These are phyloP conservation scores for Monosporozyma siamensis DNA, from an alignment of 805 yeast genomes.

Conservation along the genomic window DNA sequence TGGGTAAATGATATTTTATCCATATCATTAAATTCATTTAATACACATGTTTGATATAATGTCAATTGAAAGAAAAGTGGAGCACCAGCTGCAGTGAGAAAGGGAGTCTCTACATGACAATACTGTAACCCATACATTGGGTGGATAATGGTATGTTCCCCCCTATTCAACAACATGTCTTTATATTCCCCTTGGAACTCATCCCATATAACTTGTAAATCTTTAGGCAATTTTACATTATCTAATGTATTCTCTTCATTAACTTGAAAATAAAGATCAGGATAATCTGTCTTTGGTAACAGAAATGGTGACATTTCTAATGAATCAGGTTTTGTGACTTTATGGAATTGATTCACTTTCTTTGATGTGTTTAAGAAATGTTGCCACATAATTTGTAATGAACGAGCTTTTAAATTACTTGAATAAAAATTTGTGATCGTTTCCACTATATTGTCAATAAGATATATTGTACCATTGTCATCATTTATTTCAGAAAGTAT, in stretches of 20 bases:
- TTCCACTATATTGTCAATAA: neutral
- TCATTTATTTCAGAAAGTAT: neutral
- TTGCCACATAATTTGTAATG: neutral
- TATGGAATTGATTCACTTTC: neutral
- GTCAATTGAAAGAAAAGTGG: constrained; percentile 18
- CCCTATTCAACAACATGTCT: no score
- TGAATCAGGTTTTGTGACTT: no score
- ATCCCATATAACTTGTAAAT: constrained; percentile 15
- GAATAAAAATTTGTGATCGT: neutral
- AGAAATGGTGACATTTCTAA: constrained; percentile 9
- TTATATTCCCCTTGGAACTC: constrained; percentile 8
- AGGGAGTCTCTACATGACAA: constrained; percentile 23
- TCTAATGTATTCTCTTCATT: neutral
- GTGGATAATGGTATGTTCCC: no score
- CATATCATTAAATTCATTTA: constrained; percentile 18
- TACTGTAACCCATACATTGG: constrained; percentile 23
- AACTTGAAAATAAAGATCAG: constrained; percentile 9
- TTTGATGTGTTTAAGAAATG: neutral
- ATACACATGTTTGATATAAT: constrained; percentile 20
- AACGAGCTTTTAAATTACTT: neutral
- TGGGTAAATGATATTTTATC: constrained; percentile 8
- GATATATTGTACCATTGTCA: neutral
- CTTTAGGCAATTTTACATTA: constrained; percentile 12
- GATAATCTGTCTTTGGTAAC: constrained; percentile 18
- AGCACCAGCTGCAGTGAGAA: constrained; percentile 8